Evolutionary conservation across 2,329 filamentous ascomycete species (phyloP), one percentile per base, ranked within the genome.

Genomic region (Penicillium sp.): DNA sequence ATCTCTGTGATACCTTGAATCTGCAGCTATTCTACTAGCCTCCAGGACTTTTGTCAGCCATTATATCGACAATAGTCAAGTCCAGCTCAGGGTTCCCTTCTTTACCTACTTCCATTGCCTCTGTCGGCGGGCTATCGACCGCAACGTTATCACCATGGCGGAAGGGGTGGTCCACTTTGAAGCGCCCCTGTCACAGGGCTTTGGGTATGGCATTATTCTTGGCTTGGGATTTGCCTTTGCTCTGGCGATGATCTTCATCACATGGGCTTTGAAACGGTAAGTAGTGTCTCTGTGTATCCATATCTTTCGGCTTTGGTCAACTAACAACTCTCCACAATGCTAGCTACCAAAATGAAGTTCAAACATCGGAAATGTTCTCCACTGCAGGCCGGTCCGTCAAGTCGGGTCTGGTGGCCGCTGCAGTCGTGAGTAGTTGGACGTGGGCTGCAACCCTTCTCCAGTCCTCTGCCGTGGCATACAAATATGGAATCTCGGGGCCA

Each of bases 381-480:
- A 96, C 92, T 0, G 92, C 92, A 52, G 92, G 92, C 17, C 84
- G 93, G 62, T 92, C 90, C 1, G 91, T 96, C 66, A 96, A 96
- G 73, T 92, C 91, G 8, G 93, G 92, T 45, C 82, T 96, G 14
- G 91, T 96, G 0, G 90, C 91, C 11, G 90, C 91, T 5, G 92
- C 92, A 15, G 92, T 96, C n/a, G 91, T 96, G 3, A 93, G 90
- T 15, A 92, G 89, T 5, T 96, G 93, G 92, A 96, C 92, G 0
- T 96, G 92, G 92, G 92, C 91, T 0, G 92, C 91, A 22, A 95
- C 91, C 0, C 81, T 94, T 1, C 82, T 95, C 2, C 91, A 95
- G 71, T 90, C 86, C 1, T 88, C 90, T 0, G 86, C 88, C n/a
- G 90, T 96, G 17, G 91, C 90, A 62, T 96, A 96, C 75, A 82